These are phyloP conservation scores for Circinella minor DNA, from an alignment of 371 early-diverging fungal genomes.

Conservation along the genomic window DNA sequence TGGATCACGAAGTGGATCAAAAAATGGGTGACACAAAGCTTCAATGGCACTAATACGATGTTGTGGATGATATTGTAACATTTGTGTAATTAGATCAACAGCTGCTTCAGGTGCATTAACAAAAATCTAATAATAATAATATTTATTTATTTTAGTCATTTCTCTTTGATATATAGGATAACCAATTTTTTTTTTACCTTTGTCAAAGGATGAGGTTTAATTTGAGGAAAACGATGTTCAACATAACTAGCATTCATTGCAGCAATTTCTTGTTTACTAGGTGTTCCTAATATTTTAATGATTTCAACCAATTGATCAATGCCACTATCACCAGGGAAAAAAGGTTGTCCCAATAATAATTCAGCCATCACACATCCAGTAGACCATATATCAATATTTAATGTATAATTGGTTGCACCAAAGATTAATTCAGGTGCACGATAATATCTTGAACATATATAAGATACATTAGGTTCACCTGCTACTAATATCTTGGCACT, in stretches of 20 bases:
- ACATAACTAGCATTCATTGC: conserved; percentile 97
- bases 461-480: conserved; percentile 96
- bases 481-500: conserved; percentile 95
- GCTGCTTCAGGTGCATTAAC: conserved; percentile 76
- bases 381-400: conserved; percentile 97
- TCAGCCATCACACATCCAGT: conserved; percentile 99
- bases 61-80: conserved; percentile 95
- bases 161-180: no score
- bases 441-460: conserved; percentile 99
- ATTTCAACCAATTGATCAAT: conserved; percentile 99
- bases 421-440: conserved; percentile 98
- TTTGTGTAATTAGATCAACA: conserved; percentile 83
- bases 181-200: conserved; percentile 65
- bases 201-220: conserved; percentile 91
- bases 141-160: background rate
- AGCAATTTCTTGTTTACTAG: conserved; percentile 92
- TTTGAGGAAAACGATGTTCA: conserved; percentile 97
- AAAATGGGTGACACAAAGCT: conserved; percentile 95
- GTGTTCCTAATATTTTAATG: conserved; percentile 99
- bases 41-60: conserved; percentile 89
- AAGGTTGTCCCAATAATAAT: conserved; percentile 93
- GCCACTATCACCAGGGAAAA: conserved; percentile 99
- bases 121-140: conserved; percentile 18
- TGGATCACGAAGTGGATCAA: conserved; percentile 92
- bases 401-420: conserved; percentile 95